Percentiles rank a stretch among this genome's conserved stretches.
Conservation (phyloP, 116 monocot genomes). For the Phalaenopsis hybrid region DNA sequence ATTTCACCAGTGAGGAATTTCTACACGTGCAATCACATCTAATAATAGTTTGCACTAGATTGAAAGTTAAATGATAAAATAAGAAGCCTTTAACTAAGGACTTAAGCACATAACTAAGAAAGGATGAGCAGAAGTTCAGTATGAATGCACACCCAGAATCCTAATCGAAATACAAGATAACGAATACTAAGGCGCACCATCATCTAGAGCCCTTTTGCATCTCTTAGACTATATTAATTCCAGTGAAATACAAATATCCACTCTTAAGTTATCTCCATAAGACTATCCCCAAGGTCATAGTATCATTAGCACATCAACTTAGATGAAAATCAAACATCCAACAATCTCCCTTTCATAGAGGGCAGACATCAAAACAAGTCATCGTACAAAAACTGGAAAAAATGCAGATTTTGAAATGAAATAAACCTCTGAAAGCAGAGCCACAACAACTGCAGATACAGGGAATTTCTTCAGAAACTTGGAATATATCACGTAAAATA, state of each 20-base stretch:
- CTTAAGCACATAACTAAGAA: background rate
- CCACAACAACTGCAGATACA: conserved; percentile 95
- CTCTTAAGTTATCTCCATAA: no score
- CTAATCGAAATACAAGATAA: background rate
- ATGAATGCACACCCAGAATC: background rate
- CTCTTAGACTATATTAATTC: background rate
- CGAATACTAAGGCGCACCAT: background rate
- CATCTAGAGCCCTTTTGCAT: background rate
- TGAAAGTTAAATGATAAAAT: background rate
- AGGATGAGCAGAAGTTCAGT: background rate
- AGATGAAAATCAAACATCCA: no score
- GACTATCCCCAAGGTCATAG: no score
- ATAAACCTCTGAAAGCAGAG: conserved; percentile 80
- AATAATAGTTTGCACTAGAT: background rate
- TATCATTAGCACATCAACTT: no score
- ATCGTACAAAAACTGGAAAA: background rate
- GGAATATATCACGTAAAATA: conserved; percentile 84
- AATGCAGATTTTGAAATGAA: background rate
- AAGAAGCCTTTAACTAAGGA: no score
- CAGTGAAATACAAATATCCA: no score
- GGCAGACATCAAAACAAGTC: no score
- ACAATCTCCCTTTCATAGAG: no score
- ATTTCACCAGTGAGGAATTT: background rate
- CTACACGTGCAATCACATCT: background rate
- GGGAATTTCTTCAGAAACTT: conserved; percentile 90